These are phyloP conservation scores for Jatropha curcas DNA, from an alignment of 345 rosid genomes.

Conservation along the genomic window DNA sequence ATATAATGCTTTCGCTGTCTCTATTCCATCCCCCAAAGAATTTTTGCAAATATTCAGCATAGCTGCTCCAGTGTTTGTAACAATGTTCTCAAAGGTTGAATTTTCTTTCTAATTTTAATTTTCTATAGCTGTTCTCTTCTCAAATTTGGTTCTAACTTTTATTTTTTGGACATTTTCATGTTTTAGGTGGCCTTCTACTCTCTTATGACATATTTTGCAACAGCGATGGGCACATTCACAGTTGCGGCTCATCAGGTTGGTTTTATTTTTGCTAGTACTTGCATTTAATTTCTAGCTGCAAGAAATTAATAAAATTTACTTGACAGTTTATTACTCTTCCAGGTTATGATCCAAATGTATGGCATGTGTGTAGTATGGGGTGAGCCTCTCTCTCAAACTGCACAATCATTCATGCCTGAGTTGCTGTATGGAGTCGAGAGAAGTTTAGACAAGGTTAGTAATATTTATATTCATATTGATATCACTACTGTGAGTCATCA, in stretches of 20 bases:
- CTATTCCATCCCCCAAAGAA: slow-evolving; percentile 60
- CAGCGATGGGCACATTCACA: slow-evolving; percentile 73
- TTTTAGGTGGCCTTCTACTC: slow-evolving; percentile 79
- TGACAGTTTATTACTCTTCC: background rate
- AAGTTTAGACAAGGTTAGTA: slow-evolving; percentile 57
- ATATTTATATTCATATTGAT: background rate
- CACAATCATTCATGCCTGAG: slow-evolving; percentile 95
- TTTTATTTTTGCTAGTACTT: background rate
- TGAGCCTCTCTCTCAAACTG: slow-evolving; percentile 87
- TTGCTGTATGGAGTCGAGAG: slow-evolving; percentile 60
- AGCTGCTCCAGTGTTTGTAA: slow-evolving; percentile 77
- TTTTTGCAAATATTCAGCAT: slow-evolving; percentile 55
- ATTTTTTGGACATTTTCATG: slow-evolving; percentile 1
- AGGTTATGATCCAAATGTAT: slow-evolving; percentile 74
- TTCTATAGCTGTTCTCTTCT: background rate
- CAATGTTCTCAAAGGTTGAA: slow-evolving; percentile 67
- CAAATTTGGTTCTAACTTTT: background rate
- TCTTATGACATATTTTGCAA: slow-evolving; percentile 71
- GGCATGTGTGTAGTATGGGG: slow-evolving; percentile 72
- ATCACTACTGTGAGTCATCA: too few species aligned
- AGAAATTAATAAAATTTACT: background rate
- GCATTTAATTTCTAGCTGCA: background rate
- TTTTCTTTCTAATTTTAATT: background rate
- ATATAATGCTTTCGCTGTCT: slow-evolving; percentile 58
- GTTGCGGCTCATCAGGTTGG: slow-evolving; percentile 94